These are phyloP conservation scores for Ophiostoma quercus DNA, from an alignment of 2,329 filamentous ascomycete genomes.

Conservation along the genomic window DNA sequence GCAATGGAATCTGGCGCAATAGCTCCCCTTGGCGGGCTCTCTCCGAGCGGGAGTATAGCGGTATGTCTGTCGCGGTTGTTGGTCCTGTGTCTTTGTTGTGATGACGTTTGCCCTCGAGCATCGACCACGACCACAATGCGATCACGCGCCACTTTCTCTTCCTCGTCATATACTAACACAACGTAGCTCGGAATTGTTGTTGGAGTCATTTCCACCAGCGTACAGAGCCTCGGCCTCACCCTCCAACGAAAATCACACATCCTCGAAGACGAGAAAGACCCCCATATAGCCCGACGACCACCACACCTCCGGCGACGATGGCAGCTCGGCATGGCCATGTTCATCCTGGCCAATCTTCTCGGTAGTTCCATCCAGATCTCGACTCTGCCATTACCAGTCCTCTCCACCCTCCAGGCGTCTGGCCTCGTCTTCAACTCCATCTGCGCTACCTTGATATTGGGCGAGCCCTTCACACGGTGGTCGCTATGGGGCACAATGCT, in stretches of 20 bases:
- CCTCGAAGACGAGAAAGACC: constrained; percentile 88
- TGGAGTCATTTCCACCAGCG: constrained; percentile 85
- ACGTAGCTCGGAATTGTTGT: constrained; percentile 84
- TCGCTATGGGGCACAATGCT: constrained; percentile 86
- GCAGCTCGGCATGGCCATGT: constrained; percentile 97
- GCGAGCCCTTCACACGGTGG: constrained; percentile 89
- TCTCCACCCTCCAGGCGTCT: constrained; percentile 92
- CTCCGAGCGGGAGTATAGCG: constrained; percentile 70
- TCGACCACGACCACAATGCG: not conserved
- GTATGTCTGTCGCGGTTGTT: constrained; percentile 42
- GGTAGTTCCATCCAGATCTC: constrained; percentile 98
- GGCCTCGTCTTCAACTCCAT: constrained; percentile 98
- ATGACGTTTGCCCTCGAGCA: not conserved
- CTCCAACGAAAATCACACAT: constrained; percentile 97
- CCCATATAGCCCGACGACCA: constrained; percentile 71
- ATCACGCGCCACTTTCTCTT: not conserved
- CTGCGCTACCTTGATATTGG: constrained; percentile 86
- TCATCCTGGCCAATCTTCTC: constrained; percentile 87
- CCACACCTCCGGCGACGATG: constrained; percentile 87
- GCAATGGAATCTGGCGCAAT: constrained; percentile 47
- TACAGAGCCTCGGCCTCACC: constrained; percentile 91
- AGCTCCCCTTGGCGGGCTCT: constrained; percentile 69
- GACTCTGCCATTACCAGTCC: constrained; percentile 83
- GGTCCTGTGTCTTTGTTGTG: not conserved
- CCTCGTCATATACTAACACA: constrained; percentile 3